Percentiles rank a stretch among this genome's conserved stretches.
Conservation (phyloP, 805 yeast genomes). For the Dipodascopsis uninucleata region DNA sequence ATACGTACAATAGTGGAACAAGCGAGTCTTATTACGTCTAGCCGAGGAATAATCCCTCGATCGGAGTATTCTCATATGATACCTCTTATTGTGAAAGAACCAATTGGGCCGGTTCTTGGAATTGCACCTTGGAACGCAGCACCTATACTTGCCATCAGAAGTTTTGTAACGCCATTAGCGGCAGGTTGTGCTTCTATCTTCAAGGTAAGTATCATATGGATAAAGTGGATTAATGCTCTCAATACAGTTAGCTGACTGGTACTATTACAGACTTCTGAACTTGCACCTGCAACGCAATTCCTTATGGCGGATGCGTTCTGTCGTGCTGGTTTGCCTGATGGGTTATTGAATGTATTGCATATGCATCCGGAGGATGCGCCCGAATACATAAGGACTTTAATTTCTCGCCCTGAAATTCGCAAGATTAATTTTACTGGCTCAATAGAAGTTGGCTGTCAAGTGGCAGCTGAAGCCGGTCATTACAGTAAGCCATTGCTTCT, state of each 20-base stretch:
- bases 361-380: constrained; percentile 35
- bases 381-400: constrained; percentile 65
- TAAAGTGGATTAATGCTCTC: neutral
- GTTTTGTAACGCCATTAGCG: constrained; percentile 76
- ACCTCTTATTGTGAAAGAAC: constrained; percentile 44
- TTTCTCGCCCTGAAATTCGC: constrained; percentile 67
- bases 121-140: constrained; percentile 91
- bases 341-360: constrained; percentile 66
- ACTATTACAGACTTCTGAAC: constrained; percentile 55
- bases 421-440: constrained; percentile 88
- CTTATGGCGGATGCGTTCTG: constrained; percentile 58
- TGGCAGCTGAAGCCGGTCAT: constrained; percentile 67
- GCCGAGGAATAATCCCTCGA: constrained; percentile 6
- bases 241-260: neutral
- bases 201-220: constrained; percentile 38
- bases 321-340: constrained; percentile 78
- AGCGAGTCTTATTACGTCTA: constrained; percentile 15
- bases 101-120: constrained; percentile 82
- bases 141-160: constrained; percentile 77
- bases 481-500: constrained; percentile 72
- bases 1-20: constrained; percentile 12
- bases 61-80: constrained; percentile 8
- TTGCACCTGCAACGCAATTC: constrained; percentile 73
- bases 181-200: constrained; percentile 78
- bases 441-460: constrained; percentile 69